Percentiles rank a stretch among this genome's conserved stretches.
Evolutionary conservation across 2,329 filamentous ascomycete species (phyloP).

Genomic region (Penicillium olsonii): DNA sequence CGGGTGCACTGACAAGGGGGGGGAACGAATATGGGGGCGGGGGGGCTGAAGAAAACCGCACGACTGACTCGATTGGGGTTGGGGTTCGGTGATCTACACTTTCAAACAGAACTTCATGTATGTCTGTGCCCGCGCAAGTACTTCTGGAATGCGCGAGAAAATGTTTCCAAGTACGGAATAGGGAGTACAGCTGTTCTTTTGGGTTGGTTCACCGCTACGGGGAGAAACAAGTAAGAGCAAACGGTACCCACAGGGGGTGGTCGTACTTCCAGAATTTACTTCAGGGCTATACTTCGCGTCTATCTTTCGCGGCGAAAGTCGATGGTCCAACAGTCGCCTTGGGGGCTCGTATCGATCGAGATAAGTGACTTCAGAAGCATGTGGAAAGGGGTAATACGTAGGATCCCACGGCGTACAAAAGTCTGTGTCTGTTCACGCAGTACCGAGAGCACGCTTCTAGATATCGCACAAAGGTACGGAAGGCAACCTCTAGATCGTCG

Average conservation of each 20-base stretch:
- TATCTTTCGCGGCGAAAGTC: neutral
- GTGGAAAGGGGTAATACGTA: neutral
- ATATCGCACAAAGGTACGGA: constrained; percentile 3
- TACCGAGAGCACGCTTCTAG: neutral
- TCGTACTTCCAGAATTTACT: neutral
- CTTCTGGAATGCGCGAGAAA: neutral
- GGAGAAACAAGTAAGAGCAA: neutral
- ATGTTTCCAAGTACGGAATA: neutral
- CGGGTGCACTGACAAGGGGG: constrained; percentile 16
- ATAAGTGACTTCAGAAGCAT: neutral
- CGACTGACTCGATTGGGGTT: constrained; percentile 3
- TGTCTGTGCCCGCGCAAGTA: neutral
- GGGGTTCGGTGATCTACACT: constrained; percentile 5
- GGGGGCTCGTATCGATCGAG: neutral
- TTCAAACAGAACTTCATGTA: constrained; percentile 2
- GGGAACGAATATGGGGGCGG: constrained; percentile 5
- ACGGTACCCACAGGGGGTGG: too few species aligned
- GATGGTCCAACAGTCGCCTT: neutral
- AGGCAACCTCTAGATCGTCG: constrained; percentile 3
- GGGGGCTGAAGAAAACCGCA: constrained; percentile 9
- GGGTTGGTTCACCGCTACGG: constrained; percentile 13
- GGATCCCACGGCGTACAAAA: neutral
- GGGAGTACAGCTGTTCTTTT: neutral
- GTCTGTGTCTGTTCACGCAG: neutral
- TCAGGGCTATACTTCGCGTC: neutral